Evolutionary conservation across 352 stramenopile genomes (phyloP), one percentile per base, ranked within the genome.

Genomic region (Phytopythium mirpurense): DNA sequence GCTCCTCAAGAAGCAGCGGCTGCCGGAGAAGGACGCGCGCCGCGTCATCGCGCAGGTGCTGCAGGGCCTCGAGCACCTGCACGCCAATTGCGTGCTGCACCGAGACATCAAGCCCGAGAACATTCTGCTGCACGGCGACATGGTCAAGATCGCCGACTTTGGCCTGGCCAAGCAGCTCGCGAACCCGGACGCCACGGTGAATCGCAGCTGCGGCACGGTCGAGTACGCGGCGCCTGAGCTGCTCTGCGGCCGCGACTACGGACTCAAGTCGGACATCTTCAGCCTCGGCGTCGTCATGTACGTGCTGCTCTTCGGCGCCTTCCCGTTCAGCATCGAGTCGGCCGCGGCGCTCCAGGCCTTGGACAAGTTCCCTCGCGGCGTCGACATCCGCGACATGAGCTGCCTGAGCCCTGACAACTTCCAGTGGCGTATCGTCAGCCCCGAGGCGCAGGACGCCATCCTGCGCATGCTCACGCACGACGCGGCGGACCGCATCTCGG

Each of bases 41-140:
- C 36, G 69, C 18, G 83, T 93, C 26, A 78, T 93, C 57, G 59
- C 57, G 3, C 79, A 90, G 41, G 79, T 88, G 23, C 56, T 78
- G 18, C 60, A 75, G 12, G 79, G 65, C 12, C 59, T 93, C 18
- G 71, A 74, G 23, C 82, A 90, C 59, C 52, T 93, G 23, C 82
- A 93, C 36, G 60, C 65, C 9, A 61, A 78, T 57, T 80, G 74
- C 49, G 68, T 93, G 8, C 35, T 92, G 15, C 74, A 87, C 56
- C 81, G 82, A 29, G 82, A 93, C 51, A 74, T 93, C 52, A 93
- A 93, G 41, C 82, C 82, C 0, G 82, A 93, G 52, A 93, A 93
- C 52, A 90, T 93, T 34, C 52, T 93, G 21, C 66, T 93, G 7
- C 79, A 90, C 42, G 80, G 78, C 10, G 64, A 70, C 16, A 56